Evolutionary conservation across 306 rosid species (phyloP), one percentile per base, ranked within the genome.

Genomic region (Citrullus amarus): DNA sequence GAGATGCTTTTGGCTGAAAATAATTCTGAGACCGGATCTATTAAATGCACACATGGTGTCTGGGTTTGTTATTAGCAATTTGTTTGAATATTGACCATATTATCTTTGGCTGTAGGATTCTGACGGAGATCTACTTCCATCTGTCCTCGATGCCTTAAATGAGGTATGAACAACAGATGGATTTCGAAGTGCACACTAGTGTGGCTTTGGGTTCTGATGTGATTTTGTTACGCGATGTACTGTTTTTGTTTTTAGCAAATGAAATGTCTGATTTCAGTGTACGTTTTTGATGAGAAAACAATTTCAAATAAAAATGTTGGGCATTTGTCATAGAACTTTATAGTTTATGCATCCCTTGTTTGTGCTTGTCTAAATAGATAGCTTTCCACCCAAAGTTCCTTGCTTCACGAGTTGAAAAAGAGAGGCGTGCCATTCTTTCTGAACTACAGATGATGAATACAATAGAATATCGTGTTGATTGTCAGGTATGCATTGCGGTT

Each of bases 361-460:
- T 78, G 54, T 86, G 15, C 8, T 32, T 34, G 18, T 53, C 28
- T 81, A 78, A 83, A 84, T 90, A 95, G 97, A 95, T 95, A 78
- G 96, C 97, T 46, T 95, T 95, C 88, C 93, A 92, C 78, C 99
- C 99, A 8, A 95, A 91, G 82, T 95, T 95, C 82, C 99, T 95
- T 83, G 78, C 99, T 76, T 95, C 99, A 76, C 89, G 99, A 79
- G 92, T 95, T 85, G 99, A 95, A 84, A 95, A 95, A 75, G 99
- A 95, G 85, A 88, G 97, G 62, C 97, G 96, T 74, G 99, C 99
- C 56, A 95, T 95, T 80, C 97, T 95, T 71, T 95, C 99, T 38
- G 97, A 95, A 87, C 88, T 95, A 82, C 99, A 95, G 84, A 95
- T 95, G 99, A 92, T 95, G 99, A 95, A 95, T 81, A 95, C 99